Base-by-base conservation (phyloP, 345 rosid genomes). In the Pistacia atlantica region DNA sequence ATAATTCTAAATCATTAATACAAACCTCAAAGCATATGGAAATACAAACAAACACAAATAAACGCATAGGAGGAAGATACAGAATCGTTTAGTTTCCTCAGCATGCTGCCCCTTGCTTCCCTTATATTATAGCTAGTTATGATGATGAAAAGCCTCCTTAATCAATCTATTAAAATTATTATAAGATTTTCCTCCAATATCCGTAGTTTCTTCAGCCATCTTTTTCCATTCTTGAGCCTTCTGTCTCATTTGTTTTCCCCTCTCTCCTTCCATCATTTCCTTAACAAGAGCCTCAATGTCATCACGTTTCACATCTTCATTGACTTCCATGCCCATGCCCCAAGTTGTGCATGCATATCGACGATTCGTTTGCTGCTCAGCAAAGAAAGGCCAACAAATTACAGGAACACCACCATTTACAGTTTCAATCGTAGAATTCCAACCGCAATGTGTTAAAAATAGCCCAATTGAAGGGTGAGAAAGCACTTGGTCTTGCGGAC, bases 311-410 rank as follows among this genome's bases (percentile, higher is more conserved):
- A 82, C 80, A 37, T 82, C 74, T 1, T 48, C 45, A 65, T 75
- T 42, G 0, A 82, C 65, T 70, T 84, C 83, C 65, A 75, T 37
- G 11, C 81, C 84, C 1, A 73, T 65, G 28, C 79, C 77, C 83
- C 83, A 84, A 0, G 45, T 69, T 0, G 74, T 76, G 59, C 84
- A 81, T 0, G 80, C 58, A 60, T 68, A 84, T 51, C 83, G 57
- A 66, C 77, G 58, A 17, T 84, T 81, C 0, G 84, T 81, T 16
- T 72, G 80, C 42, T 84, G 82, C 33, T 84, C 83, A 0, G 80
- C 81, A 0, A 81, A 81, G 14, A 77, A 77, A 5, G 84, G 84
- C 84, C 84, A 81, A 18, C 86, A 83, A 0, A 80, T 72, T 3
- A 83, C 22, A 5, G 81, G 79, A 6, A 69, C 73, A 2, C 83